Conservation (phyloP, 345 rosid genomes). For the Firmiana major region DNA sequence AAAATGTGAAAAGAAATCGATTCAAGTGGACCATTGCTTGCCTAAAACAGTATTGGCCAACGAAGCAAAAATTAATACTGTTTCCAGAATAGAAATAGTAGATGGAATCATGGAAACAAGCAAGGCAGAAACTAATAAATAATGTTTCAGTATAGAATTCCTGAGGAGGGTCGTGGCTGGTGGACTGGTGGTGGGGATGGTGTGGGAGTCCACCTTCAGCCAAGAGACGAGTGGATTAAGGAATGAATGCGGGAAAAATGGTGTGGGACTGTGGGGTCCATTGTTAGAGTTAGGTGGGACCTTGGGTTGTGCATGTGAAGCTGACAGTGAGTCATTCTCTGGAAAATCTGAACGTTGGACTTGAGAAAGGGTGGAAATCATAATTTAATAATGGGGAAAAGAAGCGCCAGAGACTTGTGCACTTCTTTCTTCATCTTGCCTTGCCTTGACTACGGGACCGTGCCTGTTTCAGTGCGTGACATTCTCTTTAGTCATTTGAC, state of each 20-base stretch:
- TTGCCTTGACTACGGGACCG: neutral
- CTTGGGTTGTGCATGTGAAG: neutral
- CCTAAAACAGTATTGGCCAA: too few relatives aligned
- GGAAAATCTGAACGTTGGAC: constrained; percentile 6
- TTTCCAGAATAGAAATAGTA: too few relatives aligned
- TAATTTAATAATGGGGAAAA: neutral
- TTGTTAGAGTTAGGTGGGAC: neutral
- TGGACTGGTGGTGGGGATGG: too few relatives aligned
- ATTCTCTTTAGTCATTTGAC: neutral
- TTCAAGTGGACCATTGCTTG: too few relatives aligned
- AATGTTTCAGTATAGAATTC: too few relatives aligned
- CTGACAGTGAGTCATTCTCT: neutral
- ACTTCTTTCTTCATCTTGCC: neutral
- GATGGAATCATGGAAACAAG: too few relatives aligned
- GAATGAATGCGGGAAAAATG: too few relatives aligned
- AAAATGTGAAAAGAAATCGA: too few relatives aligned
- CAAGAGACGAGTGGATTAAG: neutral
- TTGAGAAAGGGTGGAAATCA: neutral
- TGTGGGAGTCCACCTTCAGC: too few relatives aligned
- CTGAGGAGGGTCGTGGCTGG: too few relatives aligned
- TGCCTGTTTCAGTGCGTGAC: neutral
- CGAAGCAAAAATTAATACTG: too few relatives aligned
- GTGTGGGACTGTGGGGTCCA: neutral
- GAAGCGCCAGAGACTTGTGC: constrained; percentile 15
- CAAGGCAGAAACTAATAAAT: too few relatives aligned